Evolutionary conservation across 169 alveolate genomes (phyloP).

Genomic region (Babesia sp.): DNA sequence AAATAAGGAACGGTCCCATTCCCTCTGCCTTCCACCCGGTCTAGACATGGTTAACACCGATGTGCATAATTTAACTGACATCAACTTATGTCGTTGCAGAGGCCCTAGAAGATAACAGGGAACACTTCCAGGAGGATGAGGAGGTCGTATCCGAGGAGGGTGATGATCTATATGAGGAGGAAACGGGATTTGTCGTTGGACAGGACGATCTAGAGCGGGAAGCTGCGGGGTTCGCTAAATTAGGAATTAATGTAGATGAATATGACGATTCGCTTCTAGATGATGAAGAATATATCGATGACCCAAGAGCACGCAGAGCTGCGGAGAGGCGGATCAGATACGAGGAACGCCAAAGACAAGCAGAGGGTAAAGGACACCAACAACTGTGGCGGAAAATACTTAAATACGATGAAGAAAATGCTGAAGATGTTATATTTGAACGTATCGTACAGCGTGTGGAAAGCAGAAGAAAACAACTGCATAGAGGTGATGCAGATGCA

Average conservation of each 20-base stretch:
- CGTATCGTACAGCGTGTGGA: conserved; percentile 79
- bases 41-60: too few relatives aligned
- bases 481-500: conserved; percentile 73
- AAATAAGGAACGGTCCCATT: too few relatives aligned
- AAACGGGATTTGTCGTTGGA: conserved; percentile 77
- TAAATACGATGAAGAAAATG: conserved; percentile 74
- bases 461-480: conserved; percentile 79
- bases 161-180: conserved; percentile 79
- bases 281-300: conserved; percentile 81
- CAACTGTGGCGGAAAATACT: conserved; percentile 67
- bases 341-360: conserved; percentile 55
- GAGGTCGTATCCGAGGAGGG: conserved; percentile 76
- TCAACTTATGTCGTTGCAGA: conserved; percentile 4
- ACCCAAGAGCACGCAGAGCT: conserved; percentile 83
- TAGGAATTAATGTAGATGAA: conserved; percentile 78
- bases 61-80: too few relatives aligned
- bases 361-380: conserved; percentile 67
- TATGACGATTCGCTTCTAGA: conserved; percentile 84
- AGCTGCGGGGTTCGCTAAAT: conserved; percentile 73
- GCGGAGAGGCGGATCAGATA: conserved; percentile 76
- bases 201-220: conserved; percentile 71
- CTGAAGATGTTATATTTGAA: conserved; percentile 70
- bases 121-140: conserved; percentile 75
- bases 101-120: conserved; percentile 74
- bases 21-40: too few relatives aligned